Conservation (phyloP, 106 monocot genomes). For the Hemerocallis citrina region DNA sequence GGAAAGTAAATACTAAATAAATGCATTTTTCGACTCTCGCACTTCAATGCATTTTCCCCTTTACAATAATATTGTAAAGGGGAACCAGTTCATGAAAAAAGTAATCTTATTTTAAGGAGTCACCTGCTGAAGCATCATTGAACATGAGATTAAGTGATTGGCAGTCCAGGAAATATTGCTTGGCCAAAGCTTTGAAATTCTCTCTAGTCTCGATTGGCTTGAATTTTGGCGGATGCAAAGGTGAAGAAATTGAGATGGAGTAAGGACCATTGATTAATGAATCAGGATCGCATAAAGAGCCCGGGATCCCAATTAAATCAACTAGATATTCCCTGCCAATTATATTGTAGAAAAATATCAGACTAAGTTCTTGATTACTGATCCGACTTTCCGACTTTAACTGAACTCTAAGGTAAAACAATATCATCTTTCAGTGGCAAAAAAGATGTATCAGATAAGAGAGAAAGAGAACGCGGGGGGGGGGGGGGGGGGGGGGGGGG, state of each 20-base stretch:
- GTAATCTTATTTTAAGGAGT: neutral
- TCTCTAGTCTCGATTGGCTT: conserved; percentile 32
- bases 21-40: neutral
- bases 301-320: conserved; percentile 80
- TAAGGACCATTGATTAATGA: conserved; percentile 83
- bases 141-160: conserved; percentile 78
- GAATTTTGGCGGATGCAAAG: conserved; percentile 69
- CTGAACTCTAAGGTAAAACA: neutral
- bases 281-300: conserved; percentile 66
- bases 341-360: neutral
- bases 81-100: neutral
- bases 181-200: conserved; percentile 77
- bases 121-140: conserved; percentile 44
- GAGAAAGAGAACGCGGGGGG: too few species aligned
- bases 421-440: too few species aligned
- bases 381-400: neutral
- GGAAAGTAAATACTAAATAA: neutral
- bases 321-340: conserved; percentile 84
- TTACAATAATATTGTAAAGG: too few species aligned
- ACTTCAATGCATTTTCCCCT: too few species aligned
- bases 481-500: too few species aligned
- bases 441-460: too few species aligned
- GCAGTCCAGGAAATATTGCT: conserved; percentile 82
- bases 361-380: too few species aligned
- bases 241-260: conserved; percentile 75